Percentiles rank a stretch among this genome's conserved stretches.
These are phyloP conservation scores for Zychaea mexicana DNA, from an alignment of 371 early-diverging fungal genomes.

Conservation along the genomic window DNA sequence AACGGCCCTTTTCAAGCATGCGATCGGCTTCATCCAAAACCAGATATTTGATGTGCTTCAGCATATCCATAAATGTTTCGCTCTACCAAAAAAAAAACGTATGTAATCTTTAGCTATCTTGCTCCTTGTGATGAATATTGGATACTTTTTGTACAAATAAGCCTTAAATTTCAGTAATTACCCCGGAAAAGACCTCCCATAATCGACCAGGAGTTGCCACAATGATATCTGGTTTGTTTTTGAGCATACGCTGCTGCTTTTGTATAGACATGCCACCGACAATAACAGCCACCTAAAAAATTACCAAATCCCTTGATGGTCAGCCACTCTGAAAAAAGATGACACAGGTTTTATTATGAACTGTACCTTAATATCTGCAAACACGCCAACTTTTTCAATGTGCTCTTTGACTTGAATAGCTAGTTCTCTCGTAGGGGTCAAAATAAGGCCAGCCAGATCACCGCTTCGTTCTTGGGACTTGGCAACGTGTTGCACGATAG, in stretches of 20 bases:
- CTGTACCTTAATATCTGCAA: slow-evolving; percentile 51
- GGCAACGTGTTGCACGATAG: slow-evolving; percentile 70
- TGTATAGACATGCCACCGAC: slow-evolving; percentile 95
- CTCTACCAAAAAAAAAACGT: slow-evolving; percentile 27
- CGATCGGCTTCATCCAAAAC: slow-evolving; percentile 99
- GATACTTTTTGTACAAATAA: too few relatives aligned
- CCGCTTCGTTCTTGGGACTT: slow-evolving; percentile 32
- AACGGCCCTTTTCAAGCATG: slow-evolving; percentile 93
- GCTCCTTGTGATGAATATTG: too few relatives aligned
- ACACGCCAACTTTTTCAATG: slow-evolving; percentile 63
- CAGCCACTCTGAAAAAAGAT: neutral
- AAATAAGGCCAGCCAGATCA: slow-evolving; percentile 57
- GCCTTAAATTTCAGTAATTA: slow-evolving; percentile 11
- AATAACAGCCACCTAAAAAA: slow-evolving; percentile 60
- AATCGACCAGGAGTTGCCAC: slow-evolving; percentile 98
- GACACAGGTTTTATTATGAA: neutral
- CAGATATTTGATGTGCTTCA: slow-evolving; percentile 63
- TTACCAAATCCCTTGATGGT: neutral
- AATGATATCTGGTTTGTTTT: slow-evolving; percentile 79
- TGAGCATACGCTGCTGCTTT: slow-evolving; percentile 84
- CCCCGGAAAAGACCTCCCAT: slow-evolving; percentile 87
- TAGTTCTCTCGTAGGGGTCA: slow-evolving; percentile 93
- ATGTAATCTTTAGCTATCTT: neutral
- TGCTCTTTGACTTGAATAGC: slow-evolving; percentile 89
- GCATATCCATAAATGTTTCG: slow-evolving; percentile 53